Base-by-base conservation (phyloP, 1,284 basidiomycete species). In the Hemileia vastatrix region DNA sequence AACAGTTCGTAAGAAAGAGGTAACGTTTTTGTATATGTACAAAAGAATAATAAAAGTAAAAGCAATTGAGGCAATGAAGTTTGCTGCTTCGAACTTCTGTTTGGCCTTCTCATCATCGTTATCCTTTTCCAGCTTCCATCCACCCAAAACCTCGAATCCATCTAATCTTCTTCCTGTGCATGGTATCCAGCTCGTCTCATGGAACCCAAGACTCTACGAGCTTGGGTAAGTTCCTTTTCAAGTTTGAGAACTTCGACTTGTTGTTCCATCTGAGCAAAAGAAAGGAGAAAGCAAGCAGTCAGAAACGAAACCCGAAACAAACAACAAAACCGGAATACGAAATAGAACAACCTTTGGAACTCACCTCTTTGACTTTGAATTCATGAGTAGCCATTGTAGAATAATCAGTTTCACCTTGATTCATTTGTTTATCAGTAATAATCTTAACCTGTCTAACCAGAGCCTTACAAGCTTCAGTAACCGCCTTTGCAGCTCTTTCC, bases 401-500 rank as follows among this genome's bases (percentile, higher is more conserved):
- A 79, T 92, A 97, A 77, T 97, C 90, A 19, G 87, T 82, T 15
- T 85, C 82, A 67, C 91, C 91, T 59, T 90, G 86, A 69, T 86
- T 83, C 43, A 73, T 78, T 77, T 91, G 86, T 76, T 84, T 85
- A 51, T 90, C 88, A 48, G 90, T 88, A 68, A 98, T 86, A 6
- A 90, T 86, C 79, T 95, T 96, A 78, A 99, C 94, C 77, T 97
- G 94, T 72, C 84, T 84, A 64, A 99, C 95, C 58, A 99, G 84
- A 36, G 92, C 91, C 74, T 88, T 90, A 81, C 94, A 98, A n/a
- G 95, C 94, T 72, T 94, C 92, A 1, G 92, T 96, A 61, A 99
- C 95, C 0, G 94, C 94, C 79, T 95, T 97, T 54, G 94, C 90
- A 1, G 95, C 95, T 6, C 91, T 80, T 78, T 99, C 95, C 43